These are phyloP conservation scores for Acephala macrosclerotiorum DNA, from an alignment of 2,329 filamentous ascomycete species.

Conservation along the genomic window DNA sequence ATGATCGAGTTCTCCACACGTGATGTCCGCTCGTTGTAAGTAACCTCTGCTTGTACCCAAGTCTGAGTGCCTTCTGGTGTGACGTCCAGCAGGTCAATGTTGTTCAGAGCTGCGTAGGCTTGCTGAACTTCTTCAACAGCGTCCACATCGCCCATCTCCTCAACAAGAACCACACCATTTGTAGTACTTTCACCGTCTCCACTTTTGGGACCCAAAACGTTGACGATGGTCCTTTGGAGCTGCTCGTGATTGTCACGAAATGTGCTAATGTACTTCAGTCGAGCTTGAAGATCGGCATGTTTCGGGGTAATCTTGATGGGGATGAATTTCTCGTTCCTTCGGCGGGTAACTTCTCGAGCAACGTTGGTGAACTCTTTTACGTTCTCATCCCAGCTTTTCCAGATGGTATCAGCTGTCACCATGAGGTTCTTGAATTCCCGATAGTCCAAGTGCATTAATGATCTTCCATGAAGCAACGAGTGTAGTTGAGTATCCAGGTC, in stretches of 20 bases:
- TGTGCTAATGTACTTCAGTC: slow-evolving; percentile 90
- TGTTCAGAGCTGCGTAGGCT: slow-evolving; percentile 91
- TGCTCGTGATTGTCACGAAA: slow-evolving; percentile 99
- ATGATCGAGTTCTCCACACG: slow-evolving; percentile 99
- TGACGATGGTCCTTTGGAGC: slow-evolving; percentile 93
- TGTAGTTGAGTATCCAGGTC: slow-evolving; percentile 91
- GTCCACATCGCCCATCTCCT: slow-evolving; percentile 97
- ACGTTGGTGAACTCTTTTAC: slow-evolving; percentile 98
- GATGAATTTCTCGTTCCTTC: slow-evolving; percentile 97
- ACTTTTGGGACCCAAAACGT: slow-evolving; percentile 84
- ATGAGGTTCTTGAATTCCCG: slow-evolving; percentile 88
- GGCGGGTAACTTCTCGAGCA: slow-evolving; percentile 90
- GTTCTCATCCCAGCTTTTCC: slow-evolving; percentile 92
- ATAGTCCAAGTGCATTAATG: slow-evolving; percentile 91
- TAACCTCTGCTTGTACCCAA: slow-evolving; percentile 93
- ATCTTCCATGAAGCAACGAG: slow-evolving; percentile 81
- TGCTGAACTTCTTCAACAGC: slow-evolving; percentile 95
- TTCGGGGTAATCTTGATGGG: slow-evolving; percentile 94
- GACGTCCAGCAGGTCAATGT: slow-evolving; percentile 94
- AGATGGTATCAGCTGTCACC: slow-evolving; percentile 83
- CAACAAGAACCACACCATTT: slow-evolving; percentile 76
- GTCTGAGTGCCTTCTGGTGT: slow-evolving; percentile 86
- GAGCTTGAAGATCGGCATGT: slow-evolving; percentile 87
- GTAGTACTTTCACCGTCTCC: slow-evolving; percentile 62
- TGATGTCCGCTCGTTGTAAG: slow-evolving; percentile 96